phyloP scores from a whole-genome alignment of 1,284 basidiomycete species.

The Tremellales sp. region DNA sequence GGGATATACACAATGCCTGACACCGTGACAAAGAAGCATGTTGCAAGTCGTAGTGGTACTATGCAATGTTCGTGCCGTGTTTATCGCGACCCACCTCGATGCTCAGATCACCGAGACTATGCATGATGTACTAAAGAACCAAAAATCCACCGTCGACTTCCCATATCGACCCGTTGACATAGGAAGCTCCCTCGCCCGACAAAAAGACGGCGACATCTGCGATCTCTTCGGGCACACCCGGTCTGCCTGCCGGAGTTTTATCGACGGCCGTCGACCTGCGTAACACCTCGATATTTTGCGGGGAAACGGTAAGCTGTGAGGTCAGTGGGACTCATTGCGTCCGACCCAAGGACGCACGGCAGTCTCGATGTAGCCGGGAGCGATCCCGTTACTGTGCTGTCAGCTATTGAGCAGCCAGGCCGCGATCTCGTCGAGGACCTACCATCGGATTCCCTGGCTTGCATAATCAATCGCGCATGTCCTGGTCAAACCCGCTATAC shows the following conservation, averaged over 20 bases:
- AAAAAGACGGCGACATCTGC: constrained; percentile 19
- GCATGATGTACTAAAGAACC: too few relatives aligned
- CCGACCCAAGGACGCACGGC: neutral
- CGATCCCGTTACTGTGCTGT: too few relatives aligned
- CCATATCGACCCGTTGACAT: constrained; percentile 16
- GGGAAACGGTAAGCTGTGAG: constrained; percentile 5
- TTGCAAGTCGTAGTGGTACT: too few relatives aligned
- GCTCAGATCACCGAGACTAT: too few relatives aligned
- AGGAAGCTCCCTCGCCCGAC: constrained; percentile 8
- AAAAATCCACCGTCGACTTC: constrained; percentile 9
- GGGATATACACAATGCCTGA: too few relatives aligned
- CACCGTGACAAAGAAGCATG: too few relatives aligned
- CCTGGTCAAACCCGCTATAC: constrained; percentile 16
- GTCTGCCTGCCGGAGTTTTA: too few relatives aligned
- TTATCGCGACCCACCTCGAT: constrained; percentile 6
- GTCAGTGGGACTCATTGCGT: neutral
- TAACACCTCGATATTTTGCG: constrained; percentile 7
- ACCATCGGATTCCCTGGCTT: constrained; percentile 6
- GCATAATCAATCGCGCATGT: constrained; percentile 9
- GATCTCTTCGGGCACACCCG: constrained; percentile 16
- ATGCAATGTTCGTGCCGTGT: constrained; percentile 8
- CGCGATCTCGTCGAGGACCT: too few relatives aligned
- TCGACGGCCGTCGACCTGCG: constrained; percentile 8
- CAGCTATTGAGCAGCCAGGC: too few relatives aligned
- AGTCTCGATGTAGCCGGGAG: constrained; percentile 9